Conservation (phyloP, 1,284 basidiomycete species). For the Wallemia hederae region DNA sequence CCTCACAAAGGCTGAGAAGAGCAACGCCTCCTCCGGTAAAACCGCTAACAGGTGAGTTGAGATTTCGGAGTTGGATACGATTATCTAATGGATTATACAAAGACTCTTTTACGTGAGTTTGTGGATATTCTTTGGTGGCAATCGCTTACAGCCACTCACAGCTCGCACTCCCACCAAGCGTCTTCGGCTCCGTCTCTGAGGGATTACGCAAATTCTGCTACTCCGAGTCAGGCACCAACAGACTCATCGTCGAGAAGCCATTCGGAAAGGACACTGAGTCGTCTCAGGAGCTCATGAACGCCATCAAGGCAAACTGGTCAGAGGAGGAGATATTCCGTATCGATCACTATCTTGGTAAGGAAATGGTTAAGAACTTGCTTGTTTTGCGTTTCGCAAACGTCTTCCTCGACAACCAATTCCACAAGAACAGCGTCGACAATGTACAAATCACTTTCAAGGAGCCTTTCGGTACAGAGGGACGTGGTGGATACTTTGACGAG, state of each 20-base stretch:
- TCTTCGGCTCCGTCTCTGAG: conserved; percentile 62
- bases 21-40: conserved; percentile 28
- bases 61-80: conserved; percentile 10
- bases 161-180: conserved; percentile 72
- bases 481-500: conserved; percentile 93
- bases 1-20: conserved; percentile 43
- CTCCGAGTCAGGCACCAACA: conserved; percentile 37
- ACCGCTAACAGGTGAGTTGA: conserved; percentile 12
- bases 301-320: conserved; percentile 58
- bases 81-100: conserved; percentile 13
- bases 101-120: conserved; percentile 40
- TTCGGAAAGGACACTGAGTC: conserved; percentile 79
- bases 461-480: conserved; percentile 83
- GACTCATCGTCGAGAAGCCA: conserved; percentile 86
- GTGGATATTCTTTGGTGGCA: too few relatives aligned
- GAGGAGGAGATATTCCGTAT: conserved; percentile 95
- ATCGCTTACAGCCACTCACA: conserved; percentile 5
- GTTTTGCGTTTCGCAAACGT: conserved; percentile 79
- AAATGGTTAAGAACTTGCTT: conserved; percentile 94
- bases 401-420: conserved; percentile 58
- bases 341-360: conserved; percentile 91
- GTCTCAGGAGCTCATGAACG: conserved; percentile 43
- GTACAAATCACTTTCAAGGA: conserved; percentile 98
- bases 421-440: conserved; percentile 76
- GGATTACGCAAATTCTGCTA: conserved; percentile 60